Percentiles rank a stretch among this genome's conserved stretches.
Evolutionary conservation across 768 basidiomycete genomes (phyloP).

Genomic region (Polyporus arcularius): DNA sequence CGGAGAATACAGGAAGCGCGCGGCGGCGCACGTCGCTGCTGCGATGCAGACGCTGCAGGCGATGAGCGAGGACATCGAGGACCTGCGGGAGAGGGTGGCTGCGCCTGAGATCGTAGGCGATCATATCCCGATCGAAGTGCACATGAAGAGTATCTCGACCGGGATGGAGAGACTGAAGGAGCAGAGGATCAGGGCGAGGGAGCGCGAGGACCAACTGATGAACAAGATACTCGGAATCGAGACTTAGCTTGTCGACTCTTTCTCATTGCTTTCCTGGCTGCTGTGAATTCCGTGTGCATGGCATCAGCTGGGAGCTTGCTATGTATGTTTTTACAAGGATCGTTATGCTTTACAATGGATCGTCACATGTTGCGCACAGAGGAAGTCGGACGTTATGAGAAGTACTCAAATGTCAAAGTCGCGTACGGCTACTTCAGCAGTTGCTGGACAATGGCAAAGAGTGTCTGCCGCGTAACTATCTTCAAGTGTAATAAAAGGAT

Average conservation of each 20-base stretch:
- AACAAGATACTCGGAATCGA: constrained; percentile 24
- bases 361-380: too few relatives aligned
- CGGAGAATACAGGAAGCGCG: constrained; percentile 58
- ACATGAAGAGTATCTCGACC: constrained; percentile 68
- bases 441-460: too few relatives aligned
- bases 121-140: constrained; percentile 69
- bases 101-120: constrained; percentile 63
- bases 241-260: neutral
- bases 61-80: constrained; percentile 77
- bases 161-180: constrained; percentile 66
- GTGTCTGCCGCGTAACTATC: too few relatives aligned
- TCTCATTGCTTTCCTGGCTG: too few relatives aligned
- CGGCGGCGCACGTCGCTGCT: constrained; percentile 64
- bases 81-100: constrained; percentile 70
- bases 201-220: constrained; percentile 41
- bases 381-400: too few relatives aligned
- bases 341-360: too few relatives aligned
- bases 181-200: constrained; percentile 52
- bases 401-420: too few relatives aligned
- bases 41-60: constrained; percentile 60
- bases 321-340: too few relatives aligned
- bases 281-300: too few relatives aligned
- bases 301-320: too few relatives aligned
- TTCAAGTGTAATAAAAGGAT: too few relatives aligned
- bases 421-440: too few relatives aligned